These are phyloP conservation scores for Diaporthe nobilis DNA, from an alignment of 2,329 filamentous ascomycete genomes.

Conservation along the genomic window DNA sequence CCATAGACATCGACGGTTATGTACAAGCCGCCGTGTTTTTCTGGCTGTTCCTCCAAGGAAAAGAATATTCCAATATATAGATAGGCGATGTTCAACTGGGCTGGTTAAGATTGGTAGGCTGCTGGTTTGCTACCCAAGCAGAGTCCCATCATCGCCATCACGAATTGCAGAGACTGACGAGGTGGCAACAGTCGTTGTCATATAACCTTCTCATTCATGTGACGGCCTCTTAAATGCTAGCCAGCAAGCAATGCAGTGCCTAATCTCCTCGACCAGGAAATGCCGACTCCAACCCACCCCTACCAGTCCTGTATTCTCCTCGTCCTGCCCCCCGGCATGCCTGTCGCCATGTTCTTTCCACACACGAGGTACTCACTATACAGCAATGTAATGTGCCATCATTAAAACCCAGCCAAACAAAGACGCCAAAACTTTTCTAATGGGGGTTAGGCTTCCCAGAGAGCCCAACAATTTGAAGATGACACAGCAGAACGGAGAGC, in stretches of 20 bases:
- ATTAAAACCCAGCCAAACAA: not conserved
- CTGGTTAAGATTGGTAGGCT: not conserved
- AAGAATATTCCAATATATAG: not conserved
- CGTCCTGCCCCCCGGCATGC: not conserved
- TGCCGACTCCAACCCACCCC: not conserved
- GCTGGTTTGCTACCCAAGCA: not conserved
- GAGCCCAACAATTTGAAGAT: not conserved
- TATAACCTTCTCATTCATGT: not conserved
- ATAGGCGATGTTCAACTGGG: not conserved
- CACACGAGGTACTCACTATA: not conserved
- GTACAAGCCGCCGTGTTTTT: not conserved
- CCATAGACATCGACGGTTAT: not conserved
- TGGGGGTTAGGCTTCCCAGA: not conserved
- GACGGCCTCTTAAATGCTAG: constrained; percentile 5
- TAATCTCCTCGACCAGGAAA: not conserved
- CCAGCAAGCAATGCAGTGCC: constrained; percentile 28
- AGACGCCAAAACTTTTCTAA: constrained; percentile 12
- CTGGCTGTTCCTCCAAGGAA: not conserved
- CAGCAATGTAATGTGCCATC: not conserved
- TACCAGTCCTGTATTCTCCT: not conserved
- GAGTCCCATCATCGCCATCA: not conserved
- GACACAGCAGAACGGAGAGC: not conserved
- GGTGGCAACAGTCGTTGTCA: not conserved
- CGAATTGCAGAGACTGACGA: not conserved
- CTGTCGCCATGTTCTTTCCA: not conserved